Evolutionary conservation across 352 stramenopile species (phyloP).

Genomic region (Hyaloperonospora brassicae): DNA sequence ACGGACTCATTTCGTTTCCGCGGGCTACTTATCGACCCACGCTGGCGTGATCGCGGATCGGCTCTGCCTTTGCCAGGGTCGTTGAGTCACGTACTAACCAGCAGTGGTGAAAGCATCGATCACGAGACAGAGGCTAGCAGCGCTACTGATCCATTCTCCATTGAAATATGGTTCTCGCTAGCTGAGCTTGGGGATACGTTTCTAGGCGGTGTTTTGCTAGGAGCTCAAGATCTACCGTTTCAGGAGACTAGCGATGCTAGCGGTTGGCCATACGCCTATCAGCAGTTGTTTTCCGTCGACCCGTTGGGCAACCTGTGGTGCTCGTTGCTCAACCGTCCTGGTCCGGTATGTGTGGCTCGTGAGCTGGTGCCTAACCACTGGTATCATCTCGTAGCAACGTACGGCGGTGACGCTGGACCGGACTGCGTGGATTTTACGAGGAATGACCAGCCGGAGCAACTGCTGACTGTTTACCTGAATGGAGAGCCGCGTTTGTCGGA

Average conservation of each 20-base stretch:
- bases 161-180: constrained; percentile 67
- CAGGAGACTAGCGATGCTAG: constrained; percentile 31
- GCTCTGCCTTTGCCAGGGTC: constrained; percentile 37
- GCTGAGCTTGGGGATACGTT: constrained; percentile 45
- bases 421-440: constrained; percentile 16
- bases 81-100: constrained; percentile 31
- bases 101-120: constrained; percentile 8
- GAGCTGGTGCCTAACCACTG: constrained; percentile 49
- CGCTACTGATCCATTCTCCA: constrained; percentile 32
- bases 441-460: constrained; percentile 23
- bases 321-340: constrained; percentile 39
- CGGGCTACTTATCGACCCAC: constrained; percentile 38
- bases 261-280: constrained; percentile 49
- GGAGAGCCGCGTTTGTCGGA: constrained; percentile 42
- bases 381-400: constrained; percentile 64
- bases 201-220: constrained; percentile 50
- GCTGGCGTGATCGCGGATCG: constrained; percentile 54
- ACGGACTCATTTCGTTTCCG: constrained; percentile 52
- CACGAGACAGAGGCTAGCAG: constrained; percentile 14
- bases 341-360: constrained; percentile 38
- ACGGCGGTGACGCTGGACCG: constrained; percentile 22
- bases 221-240: constrained; percentile 46
- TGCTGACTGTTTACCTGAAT: constrained; percentile 50
- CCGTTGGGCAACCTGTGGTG: constrained; percentile 50
- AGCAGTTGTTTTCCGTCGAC: constrained; percentile 56